Evolutionary conservation across 768 basidiomycete species (phyloP).

Genomic region (Sutorius australiensis): DNA sequence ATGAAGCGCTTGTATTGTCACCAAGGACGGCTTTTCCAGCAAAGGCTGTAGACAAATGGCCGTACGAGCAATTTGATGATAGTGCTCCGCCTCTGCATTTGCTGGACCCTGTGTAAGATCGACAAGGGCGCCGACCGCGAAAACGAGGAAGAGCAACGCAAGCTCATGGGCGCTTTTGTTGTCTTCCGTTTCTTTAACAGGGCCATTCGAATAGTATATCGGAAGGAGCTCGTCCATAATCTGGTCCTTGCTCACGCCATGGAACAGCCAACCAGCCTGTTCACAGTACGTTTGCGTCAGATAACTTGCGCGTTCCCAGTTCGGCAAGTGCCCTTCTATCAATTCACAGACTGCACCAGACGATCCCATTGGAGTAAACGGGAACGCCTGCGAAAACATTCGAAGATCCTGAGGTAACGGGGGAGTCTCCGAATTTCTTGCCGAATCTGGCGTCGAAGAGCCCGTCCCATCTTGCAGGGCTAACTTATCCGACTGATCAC

Average conservation of each 20-base stretch:
- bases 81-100: conserved; percentile 54
- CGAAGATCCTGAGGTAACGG: conserved; percentile 31
- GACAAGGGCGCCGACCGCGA: conserved; percentile 53
- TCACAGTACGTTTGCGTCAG: conserved; percentile 45
- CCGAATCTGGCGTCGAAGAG: conserved; percentile 25
- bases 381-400: conserved; percentile 59
- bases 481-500: conserved; percentile 25
- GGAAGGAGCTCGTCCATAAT: conserved; percentile 41
- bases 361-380: conserved; percentile 58
- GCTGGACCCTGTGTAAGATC: conserved; percentile 30
- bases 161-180: conserved; percentile 47
- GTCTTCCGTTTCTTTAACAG: conserved; percentile 30
- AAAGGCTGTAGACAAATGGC: conserved; percentile 66
- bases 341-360: conserved; percentile 44
- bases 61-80: conserved; percentile 59
- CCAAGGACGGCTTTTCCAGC: conserved; percentile 65
- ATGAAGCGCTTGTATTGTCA: conserved; percentile 68
- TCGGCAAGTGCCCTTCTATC: conserved; percentile 52
- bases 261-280: conserved; percentile 52
- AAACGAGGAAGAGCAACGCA: conserved; percentile 44
- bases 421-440: conserved; percentile 27
- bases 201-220: conserved; percentile 35
- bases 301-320: conserved; percentile 44
- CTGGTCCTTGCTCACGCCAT: conserved; percentile 44
- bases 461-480: conserved; percentile 10